phyloP scores from a whole-genome alignment of 768 basidiomycete genomes.

The Wakefieldia striispora region DNA sequence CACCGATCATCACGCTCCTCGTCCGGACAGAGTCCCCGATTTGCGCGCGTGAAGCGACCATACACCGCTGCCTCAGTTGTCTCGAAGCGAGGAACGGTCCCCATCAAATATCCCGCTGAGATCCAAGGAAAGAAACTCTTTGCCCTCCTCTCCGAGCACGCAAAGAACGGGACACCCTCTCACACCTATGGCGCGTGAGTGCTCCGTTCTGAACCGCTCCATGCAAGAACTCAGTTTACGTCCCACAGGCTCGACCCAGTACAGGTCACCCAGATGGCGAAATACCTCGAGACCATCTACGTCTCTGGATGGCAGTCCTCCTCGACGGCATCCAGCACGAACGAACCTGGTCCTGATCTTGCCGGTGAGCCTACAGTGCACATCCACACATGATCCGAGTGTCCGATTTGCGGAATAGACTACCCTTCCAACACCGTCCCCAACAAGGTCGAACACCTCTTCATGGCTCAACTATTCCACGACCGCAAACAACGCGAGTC shows the following conservation, averaged over 20 bases:
- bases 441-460: constrained; percentile 97
- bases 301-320: constrained; percentile 97
- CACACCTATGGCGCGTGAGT: constrained; percentile 99
- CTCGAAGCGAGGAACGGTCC: constrained; percentile 86
- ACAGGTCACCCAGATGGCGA: constrained; percentile 98
- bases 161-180: constrained; percentile 73
- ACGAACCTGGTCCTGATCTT: constrained; percentile 98
- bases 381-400: no score
- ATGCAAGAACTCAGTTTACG: not conserved
- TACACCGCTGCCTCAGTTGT: constrained; percentile 95
- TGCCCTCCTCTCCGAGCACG: constrained; percentile 70
- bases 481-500: constrained; percentile 93
- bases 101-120: constrained; percentile 84
- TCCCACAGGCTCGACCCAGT: constrained; percentile 89
- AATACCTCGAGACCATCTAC: constrained; percentile 97
- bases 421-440: constrained; percentile 99
- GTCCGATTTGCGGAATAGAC: constrained; percentile 45
- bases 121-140: constrained; percentile 86
- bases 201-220: not conserved
- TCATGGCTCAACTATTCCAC: constrained; percentile 98
- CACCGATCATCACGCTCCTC: not conserved
- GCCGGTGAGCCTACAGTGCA: constrained; percentile 56
- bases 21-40: constrained; percentile 72
- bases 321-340: constrained; percentile 88
- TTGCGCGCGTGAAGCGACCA: constrained; percentile 81